These are phyloP conservation scores for Gliomastix tumulicola DNA, from an alignment of 2,329 filamentous ascomycete genomes.

Conservation along the genomic window DNA sequence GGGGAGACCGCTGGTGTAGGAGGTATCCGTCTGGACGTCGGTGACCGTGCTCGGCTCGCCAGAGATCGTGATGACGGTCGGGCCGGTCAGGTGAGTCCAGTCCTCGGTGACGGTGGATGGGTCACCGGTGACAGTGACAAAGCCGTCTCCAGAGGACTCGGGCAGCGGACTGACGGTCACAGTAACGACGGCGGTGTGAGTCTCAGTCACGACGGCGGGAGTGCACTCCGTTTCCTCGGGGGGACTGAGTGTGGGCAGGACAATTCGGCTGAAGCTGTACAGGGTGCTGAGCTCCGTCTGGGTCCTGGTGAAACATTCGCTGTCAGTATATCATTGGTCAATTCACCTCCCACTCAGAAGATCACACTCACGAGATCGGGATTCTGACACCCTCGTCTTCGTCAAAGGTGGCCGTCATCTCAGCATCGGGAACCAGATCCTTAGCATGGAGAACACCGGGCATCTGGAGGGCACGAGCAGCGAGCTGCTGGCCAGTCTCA, in stretches of 20 bases:
- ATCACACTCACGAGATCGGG: slow-evolving; percentile 24
- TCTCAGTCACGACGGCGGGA: slow-evolving; percentile 12
- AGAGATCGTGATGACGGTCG: slow-evolving; percentile 18
- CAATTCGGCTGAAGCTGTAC: slow-evolving; percentile 17
- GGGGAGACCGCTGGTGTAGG: slow-evolving; percentile 12
- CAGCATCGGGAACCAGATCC: too few species aligned
- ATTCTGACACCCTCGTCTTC: slow-evolving; percentile 13
- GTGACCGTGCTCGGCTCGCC: slow-evolving; percentile 14
- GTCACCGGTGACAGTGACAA: slow-evolving; percentile 15
- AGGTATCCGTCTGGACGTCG: slow-evolving; percentile 11
- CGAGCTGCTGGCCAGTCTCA: slow-evolving; percentile 12
- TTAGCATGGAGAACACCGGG: too few species aligned
- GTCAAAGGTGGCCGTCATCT: slow-evolving; percentile 1
- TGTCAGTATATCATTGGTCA: slow-evolving; percentile 1
- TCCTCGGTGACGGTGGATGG: slow-evolving; percentile 15
- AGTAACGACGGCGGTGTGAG: slow-evolving; percentile 9
- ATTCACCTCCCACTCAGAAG: neutral
- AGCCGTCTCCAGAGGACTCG: slow-evolving; percentile 5
- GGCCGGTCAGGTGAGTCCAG: slow-evolving; percentile 12
- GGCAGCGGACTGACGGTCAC: slow-evolving; percentile 11
- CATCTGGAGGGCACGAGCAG: slow-evolving; percentile 9
- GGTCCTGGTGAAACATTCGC: slow-evolving; percentile 16
- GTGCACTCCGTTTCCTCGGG: slow-evolving; percentile 7
- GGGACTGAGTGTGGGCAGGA: slow-evolving; percentile 1
- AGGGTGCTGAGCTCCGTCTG: slow-evolving; percentile 22